Evolutionary conservation across 2,329 filamentous ascomycete species (phyloP).

Genomic region (Ceratocystis cubensis): DNA sequence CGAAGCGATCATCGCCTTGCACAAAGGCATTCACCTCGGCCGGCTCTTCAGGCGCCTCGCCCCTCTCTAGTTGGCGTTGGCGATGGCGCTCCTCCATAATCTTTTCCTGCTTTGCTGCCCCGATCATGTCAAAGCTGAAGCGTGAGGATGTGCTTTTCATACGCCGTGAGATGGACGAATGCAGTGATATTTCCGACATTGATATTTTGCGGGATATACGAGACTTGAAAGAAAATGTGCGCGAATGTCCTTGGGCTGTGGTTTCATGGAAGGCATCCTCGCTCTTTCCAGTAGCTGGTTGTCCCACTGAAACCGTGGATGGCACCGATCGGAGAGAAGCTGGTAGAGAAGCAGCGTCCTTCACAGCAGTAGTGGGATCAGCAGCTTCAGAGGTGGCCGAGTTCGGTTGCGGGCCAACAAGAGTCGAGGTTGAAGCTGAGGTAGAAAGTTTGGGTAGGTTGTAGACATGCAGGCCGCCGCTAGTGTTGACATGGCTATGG

Average conservation of each 20-base stretch:
- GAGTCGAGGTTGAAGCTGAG: conserved; percentile 10
- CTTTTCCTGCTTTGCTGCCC: conserved; percentile 54
- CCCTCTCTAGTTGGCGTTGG: conserved; percentile 51
- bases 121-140: conserved; percentile 72
- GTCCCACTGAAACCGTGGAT: conserved; percentile 4
- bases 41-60: conserved; percentile 31
- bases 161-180: conserved; percentile 44
- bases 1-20: conserved; percentile 40
- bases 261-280: background rate
- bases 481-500: background rate
- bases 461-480: background rate
- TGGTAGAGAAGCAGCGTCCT: conserved; percentile 12
- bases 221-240: conserved; percentile 23
- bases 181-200: conserved; percentile 36
- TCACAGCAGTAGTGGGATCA: background rate
- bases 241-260: background rate
- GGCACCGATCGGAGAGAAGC: conserved; percentile 15
- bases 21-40: conserved; percentile 25
- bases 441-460: conserved; percentile 10
- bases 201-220: conserved; percentile 42
- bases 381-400: background rate
- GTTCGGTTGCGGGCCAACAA: background rate
- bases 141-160: conserved; percentile 68
- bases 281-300: background rate
- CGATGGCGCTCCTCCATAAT: conserved; percentile 61